These are phyloP conservation scores for Penicillium sp. DNA, from an alignment of 2,329 filamentous ascomycete genomes.

Conservation along the genomic window DNA sequence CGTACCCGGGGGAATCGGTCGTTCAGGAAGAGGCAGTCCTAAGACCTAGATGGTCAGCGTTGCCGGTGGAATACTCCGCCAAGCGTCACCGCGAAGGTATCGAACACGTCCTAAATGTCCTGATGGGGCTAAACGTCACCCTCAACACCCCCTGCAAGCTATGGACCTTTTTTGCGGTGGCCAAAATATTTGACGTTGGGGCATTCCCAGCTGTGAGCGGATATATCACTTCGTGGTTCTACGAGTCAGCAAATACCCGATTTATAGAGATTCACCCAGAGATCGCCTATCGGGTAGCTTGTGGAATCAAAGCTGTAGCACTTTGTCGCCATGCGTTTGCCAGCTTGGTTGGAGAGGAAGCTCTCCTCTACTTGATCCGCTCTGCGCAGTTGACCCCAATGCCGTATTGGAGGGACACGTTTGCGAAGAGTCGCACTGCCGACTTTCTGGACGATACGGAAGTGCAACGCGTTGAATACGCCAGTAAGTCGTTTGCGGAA, in stretches of 20 bases:
- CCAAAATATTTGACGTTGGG: slow-evolving; percentile 55
- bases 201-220: slow-evolving; percentile 39
- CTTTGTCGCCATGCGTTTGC: slow-evolving; percentile 52
- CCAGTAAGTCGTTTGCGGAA: slow-evolving; percentile 53
- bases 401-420: slow-evolving; percentile 22
- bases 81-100: slow-evolving; percentile 63
- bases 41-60: not conserved
- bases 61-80: slow-evolving; percentile 58
- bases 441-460: slow-evolving; percentile 54
- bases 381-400: slow-evolving; percentile 8
- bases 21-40: not conserved
- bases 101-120: slow-evolving; percentile 57
- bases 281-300: slow-evolving; percentile 57
- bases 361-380: slow-evolving; percentile 45
- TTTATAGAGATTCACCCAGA: slow-evolving; percentile 66
- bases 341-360: slow-evolving; percentile 62
- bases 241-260: slow-evolving; percentile 51
- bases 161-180: slow-evolving; percentile 64
- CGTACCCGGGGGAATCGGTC: not conserved
- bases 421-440: slow-evolving; percentile 48
- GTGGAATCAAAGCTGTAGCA: slow-evolving; percentile 33
- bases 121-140: slow-evolving; percentile 54
- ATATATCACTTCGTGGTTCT: slow-evolving; percentile 58
- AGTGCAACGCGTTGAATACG: slow-evolving; percentile 58
- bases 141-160: slow-evolving; percentile 65